Base-by-base conservation (phyloP, 2,329 filamentous ascomycete species). In the Ciborinia camelliae region DNA sequence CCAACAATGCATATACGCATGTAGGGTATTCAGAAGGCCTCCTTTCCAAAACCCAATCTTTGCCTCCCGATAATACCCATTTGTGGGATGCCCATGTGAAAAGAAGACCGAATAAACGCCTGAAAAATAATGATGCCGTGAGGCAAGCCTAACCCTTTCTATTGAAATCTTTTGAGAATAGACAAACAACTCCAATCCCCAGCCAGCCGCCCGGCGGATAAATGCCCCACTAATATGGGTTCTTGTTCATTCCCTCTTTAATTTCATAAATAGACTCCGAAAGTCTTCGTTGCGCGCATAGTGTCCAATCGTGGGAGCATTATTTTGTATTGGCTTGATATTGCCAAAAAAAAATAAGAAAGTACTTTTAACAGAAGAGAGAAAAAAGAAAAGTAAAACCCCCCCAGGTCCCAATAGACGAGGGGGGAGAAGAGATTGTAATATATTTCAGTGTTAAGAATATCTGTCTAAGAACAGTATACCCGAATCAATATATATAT, bases 91-190 rank as follows among this genome's bases (percentile, higher is more conserved):
- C 37, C 59, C 15, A 10, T n/a, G 12, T n/a, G n/a, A 47, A 20
- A 32, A 62, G 10, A 55, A 62, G 47, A 32, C 37, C 39, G 26
- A 52, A 41, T 12, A 7, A 55, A 62, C 60, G 55, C 39, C 60
- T 32, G 39, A 23, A 55, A 54, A 55, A 35, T 4, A 35, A 62
- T 55, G 51, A 26, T 45, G 60, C 60, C 60, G 60, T 47, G 60
- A 62, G 60, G 60, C 60, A 55, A 45, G 26, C 60, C 60, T 55
- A 55, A 37, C 51, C 50, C 50, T 43, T 47, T 62, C 57, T 60
- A 60, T 37, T 28, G 8, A 28, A 35, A 30, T 28, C 26, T 32
- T 62, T 62, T 62, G 20, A 9, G 52, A 61, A 39, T 30, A 50
- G 26, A 20, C 30, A 58, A 58, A 23, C 58, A 52, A 61, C 47